These are phyloP conservation scores for Pyrus bretschneideri DNA, from an alignment of 306 rosid species.

Conservation along the genomic window DNA sequence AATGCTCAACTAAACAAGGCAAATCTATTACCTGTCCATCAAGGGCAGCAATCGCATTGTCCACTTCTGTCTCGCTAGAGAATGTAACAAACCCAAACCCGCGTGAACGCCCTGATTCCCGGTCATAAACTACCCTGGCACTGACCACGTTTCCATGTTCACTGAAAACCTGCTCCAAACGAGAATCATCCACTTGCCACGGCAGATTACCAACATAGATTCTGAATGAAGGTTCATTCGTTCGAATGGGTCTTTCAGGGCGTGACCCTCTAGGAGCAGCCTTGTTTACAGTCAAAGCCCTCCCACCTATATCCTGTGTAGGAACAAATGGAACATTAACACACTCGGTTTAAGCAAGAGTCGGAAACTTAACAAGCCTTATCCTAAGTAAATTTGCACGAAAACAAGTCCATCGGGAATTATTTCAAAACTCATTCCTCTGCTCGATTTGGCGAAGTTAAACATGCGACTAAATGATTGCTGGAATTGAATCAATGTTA, in stretches of 20 bases:
- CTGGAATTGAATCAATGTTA: not conserved
- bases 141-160: slow-evolving; percentile 67
- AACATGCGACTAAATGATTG: not conserved
- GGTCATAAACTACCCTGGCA: slow-evolving; percentile 60
- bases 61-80: slow-evolving; percentile 50
- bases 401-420: not conserved
- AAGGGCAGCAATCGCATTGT: slow-evolving; percentile 73
- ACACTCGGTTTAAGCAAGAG: not conserved
- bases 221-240: slow-evolving; percentile 25
- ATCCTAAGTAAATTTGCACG: not conserved
- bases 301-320: slow-evolving; percentile 28
- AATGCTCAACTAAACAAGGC: not conserved
- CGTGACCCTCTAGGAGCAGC: slow-evolving; percentile 41
- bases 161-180: slow-evolving; percentile 66
- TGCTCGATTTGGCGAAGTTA: not conserved
- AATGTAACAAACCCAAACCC: slow-evolving; percentile 80
- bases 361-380: not conserved
- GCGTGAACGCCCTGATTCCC: slow-evolving; percentile 75
- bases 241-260: slow-evolving; percentile 21
- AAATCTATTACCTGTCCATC: slow-evolving; percentile 68
- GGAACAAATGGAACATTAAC: not conserved
- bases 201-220: slow-evolving; percentile 28
- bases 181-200: slow-evolving; percentile 60
- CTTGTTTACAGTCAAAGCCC: slow-evolving; percentile 39
- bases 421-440: not conserved